phyloP scores from a whole-genome alignment of 2,329 filamentous ascomycete species.

The Leptographium flavum region DNA sequence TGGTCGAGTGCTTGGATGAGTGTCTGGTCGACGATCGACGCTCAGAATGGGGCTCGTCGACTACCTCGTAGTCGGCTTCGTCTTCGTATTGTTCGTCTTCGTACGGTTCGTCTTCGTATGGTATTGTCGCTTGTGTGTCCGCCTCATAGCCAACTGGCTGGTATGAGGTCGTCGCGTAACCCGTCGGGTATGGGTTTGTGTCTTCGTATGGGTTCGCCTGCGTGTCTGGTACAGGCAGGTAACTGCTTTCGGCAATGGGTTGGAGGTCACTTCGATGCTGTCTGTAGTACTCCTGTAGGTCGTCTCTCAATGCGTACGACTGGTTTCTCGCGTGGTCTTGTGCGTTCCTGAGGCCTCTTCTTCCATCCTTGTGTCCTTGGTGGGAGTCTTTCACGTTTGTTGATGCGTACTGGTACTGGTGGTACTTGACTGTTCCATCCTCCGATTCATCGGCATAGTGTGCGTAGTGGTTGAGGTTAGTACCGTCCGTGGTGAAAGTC shows the following conservation, averaged over 20 bases:
- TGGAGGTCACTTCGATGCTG: conserved; percentile 2
- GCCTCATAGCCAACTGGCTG: no score
- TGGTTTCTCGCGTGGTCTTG: conserved; percentile 13
- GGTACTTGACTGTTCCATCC: conserved; percentile 7
- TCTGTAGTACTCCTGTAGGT: conserved; percentile 10
- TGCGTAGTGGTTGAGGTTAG: conserved; percentile 13
- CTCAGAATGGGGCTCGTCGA: no score
- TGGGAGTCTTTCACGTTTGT: neutral
- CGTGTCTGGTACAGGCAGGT: no score
- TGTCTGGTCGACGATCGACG: no score
- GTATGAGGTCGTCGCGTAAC: no score
- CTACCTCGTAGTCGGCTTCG: no score
- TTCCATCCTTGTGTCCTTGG: conserved; percentile 1
- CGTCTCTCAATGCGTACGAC: conserved; percentile 9
- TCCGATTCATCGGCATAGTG: conserved; percentile 12
- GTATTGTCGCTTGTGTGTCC: no score
- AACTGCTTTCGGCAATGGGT: neutral
- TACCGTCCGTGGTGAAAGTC: conserved; percentile 16
- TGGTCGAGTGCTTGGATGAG: no score
- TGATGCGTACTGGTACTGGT: neutral
- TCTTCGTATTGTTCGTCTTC: no score
- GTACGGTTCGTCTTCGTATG: no score
- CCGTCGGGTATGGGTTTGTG: no score
- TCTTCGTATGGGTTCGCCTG: no score
- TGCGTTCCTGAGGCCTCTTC: conserved; percentile 12